Base-by-base conservation (phyloP, 2,329 filamentous ascomycete species). In the Berkeleyomyces rouxiae region DNA sequence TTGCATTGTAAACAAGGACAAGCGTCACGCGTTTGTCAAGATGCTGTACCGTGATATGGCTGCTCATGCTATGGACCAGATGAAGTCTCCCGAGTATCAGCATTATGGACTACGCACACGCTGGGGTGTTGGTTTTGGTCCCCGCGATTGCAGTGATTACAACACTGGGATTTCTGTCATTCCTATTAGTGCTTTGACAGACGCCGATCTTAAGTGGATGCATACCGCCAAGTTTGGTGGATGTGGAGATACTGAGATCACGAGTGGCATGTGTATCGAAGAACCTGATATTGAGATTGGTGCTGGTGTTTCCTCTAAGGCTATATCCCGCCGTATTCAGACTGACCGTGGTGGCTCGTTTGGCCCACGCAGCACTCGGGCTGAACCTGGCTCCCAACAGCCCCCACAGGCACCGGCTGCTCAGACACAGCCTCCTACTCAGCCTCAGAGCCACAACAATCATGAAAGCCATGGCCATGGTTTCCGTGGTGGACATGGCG, bases 221-320 rank as follows among this genome's bases (percentile, higher is more conserved):
- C 75, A 96, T 67, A 96, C 85, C 43, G 95, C 93, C 10, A 89
- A 95, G 67, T 96, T 86, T 71, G 93, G 93, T 67, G 93, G 93
- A 62, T 96, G 89, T 66, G 93, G 92, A 63, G 93, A 92, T 62
- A 81, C 82, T 63, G 76, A 83, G 1, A 89, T 99, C 65, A 86
- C 90, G 70, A 78, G 82, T 11, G 90, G 91, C 49, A 83, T 99
- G 75, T 87, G 91, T 5, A 87, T 99, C 36, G 93, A 99, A 72
- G 93, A 99, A 74, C 93, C 93, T 2, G 93, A 99, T 71, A 99
- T 99, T 69, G 93, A 99, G 74, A 99, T 99, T 64, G 93, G 93
- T 61, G 91, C 92, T 16, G 93, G 93, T 63, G 95, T 99, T 11
- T 96, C 91, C 16, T 96, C 90, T 51, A 99, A 99, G 78, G 90